phyloP scores from a whole-genome alignment of 1,284 basidiomycete species.

The Cutaneotrichosporon cyanovorans region DNA sequence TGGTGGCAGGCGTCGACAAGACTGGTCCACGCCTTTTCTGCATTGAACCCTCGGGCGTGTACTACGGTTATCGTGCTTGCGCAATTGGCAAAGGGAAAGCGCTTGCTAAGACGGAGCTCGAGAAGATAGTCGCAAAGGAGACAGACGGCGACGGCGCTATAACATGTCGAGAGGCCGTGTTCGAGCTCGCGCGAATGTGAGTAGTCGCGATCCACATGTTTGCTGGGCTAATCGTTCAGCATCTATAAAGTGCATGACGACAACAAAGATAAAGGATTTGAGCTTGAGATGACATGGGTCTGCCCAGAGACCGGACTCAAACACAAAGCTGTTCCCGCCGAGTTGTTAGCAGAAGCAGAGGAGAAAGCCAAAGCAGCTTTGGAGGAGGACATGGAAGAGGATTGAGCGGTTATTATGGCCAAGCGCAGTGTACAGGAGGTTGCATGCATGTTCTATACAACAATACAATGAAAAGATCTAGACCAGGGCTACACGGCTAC shows the following conservation, averaged over 20 bases:
- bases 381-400: slow-evolving; percentile 73
- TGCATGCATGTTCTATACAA: slow-evolving; percentile 16
- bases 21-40: slow-evolving; percentile 81
- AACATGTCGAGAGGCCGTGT: slow-evolving; percentile 73
- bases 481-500: slow-evolving; percentile 72
- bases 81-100: slow-evolving; percentile 96
- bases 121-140: slow-evolving; percentile 60
- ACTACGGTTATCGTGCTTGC: slow-evolving; percentile 84
- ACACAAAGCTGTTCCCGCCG: slow-evolving; percentile 76
- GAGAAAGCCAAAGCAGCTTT: slow-evolving; percentile 79
- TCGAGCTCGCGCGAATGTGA: slow-evolving; percentile 90
- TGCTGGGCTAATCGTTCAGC: no score
- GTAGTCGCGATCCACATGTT: no score
- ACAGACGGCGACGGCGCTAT: slow-evolving; percentile 20
- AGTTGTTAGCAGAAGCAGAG: slow-evolving; percentile 78
- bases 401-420: slow-evolving; percentile 21
- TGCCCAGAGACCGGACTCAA: slow-evolving; percentile 73
- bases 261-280: slow-evolving; percentile 79
- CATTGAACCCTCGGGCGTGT: slow-evolving; percentile 91
- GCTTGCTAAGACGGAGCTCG: slow-evolving; percentile 94
- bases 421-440: slow-evolving; percentile 9
- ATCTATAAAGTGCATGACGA: slow-evolving; percentile 98
- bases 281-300: slow-evolving; percentile 97
- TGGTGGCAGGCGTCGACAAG: slow-evolving; percentile 85
- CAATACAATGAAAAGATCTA: slow-evolving; percentile 39